Base-by-base conservation (phyloP, 768 basidiomycete genomes). In the Goffeauzyma gilvescens region DNA sequence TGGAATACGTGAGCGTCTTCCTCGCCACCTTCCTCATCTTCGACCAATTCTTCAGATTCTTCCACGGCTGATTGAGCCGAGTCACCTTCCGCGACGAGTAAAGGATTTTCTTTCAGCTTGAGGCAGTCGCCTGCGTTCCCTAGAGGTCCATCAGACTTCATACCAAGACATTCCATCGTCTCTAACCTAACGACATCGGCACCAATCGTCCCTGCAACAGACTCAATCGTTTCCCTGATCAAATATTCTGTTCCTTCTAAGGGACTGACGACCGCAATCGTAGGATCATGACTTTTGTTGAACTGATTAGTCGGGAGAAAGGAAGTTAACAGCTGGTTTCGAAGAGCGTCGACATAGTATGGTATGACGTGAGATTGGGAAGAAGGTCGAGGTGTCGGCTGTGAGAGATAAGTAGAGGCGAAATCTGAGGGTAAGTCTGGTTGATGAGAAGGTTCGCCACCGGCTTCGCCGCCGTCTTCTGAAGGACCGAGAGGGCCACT, bases 131-230 rank as follows among this genome's bases (percentile, higher is more conserved):
- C 44, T n/a, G 30, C 38, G 44, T 77, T 73, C 15, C 84, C 64
- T 3, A 72, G 69, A 49, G 70, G 74, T 5, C 79, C 81, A 25
- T 81, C 82, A 85, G 42, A 32, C 7, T 25, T 25, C n/a, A 84
- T 78, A 25, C 81, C 84, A 15, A 90, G 67, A 14, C 28, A 37
- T 46, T 87, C 81, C 7, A 78, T 75, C 3, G 79, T 68, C 65
- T 95, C 87, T 38, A 95, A 58, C 12, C 86, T 73, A 7, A 89
- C 69, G 9, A 93, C 76, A 49, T 93, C 89, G 15, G 84, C 73
- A 21, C 72, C 74, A 2, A 77, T 75, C 41, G 72, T 71, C 36
- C 72, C 70, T 5, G 82, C 84, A 49, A 89, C 65, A 58, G 83
- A 80, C 28, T 71, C 69, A 9, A 90, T 76, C 3, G 84, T 81